Conservation (phyloP, 1,284 basidiomycete genomes). For the Moesziomyces sp. region DNA sequence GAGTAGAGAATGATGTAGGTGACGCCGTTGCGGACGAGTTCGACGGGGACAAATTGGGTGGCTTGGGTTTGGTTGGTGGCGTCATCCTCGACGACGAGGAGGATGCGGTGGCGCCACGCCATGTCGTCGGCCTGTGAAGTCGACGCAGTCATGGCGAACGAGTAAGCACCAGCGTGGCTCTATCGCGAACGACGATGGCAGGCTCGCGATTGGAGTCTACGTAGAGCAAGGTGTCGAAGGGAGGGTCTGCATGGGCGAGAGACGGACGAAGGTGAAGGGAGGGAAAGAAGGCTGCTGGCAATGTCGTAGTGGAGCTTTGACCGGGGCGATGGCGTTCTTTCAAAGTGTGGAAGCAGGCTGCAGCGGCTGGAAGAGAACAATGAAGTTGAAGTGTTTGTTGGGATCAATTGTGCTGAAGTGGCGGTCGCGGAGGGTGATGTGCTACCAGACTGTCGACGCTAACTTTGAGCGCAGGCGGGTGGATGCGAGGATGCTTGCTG, state of each 20-base stretch:
- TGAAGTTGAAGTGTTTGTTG: background rate
- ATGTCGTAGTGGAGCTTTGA: too few species aligned
- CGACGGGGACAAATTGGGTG: constrained; percentile 34
- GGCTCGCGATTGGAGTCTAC: background rate
- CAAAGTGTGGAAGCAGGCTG: too few species aligned
- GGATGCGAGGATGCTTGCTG: too few species aligned
- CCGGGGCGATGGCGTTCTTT: too few species aligned
- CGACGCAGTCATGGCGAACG: constrained; percentile 16
- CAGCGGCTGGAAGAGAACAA: background rate
- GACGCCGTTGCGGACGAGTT: constrained; percentile 46
- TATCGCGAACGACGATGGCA: background rate
- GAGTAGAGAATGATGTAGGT: constrained; percentile 58
- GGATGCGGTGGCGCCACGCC: constrained; percentile 30
- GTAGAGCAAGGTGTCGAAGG: background rate
- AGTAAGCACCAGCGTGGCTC: background rate
- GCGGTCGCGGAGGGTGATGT: too few species aligned
- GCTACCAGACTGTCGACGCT: too few species aligned
- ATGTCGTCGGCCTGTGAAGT: constrained; percentile 5
- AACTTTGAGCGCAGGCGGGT: too few species aligned
- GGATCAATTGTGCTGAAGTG: background rate
- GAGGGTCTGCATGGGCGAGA: background rate
- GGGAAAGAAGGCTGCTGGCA: background rate
- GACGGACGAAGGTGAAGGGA: background rate
- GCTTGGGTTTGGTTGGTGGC: constrained; percentile 12
- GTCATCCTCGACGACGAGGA: constrained; percentile 26